Conservation (phyloP, 2,329 filamentous ascomycete genomes). For the Curvularia sp. region DNA sequence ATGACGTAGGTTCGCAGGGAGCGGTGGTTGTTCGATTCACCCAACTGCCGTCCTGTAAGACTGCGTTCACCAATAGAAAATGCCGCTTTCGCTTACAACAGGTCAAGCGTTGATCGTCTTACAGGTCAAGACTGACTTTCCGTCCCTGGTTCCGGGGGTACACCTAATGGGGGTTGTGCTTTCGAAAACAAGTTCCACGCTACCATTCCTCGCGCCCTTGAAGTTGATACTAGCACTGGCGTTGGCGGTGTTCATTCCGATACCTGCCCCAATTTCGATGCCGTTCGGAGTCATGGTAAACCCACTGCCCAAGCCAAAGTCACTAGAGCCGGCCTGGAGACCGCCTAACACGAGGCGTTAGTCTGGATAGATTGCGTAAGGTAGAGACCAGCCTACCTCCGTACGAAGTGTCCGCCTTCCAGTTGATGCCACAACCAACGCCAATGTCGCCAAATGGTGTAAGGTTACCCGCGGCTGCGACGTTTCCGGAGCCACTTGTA, state of each 20-base stretch:
- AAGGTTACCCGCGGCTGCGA: slow-evolving; percentile 17
- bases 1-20: neutral
- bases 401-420: slow-evolving; percentile 15
- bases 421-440: slow-evolving; percentile 21
- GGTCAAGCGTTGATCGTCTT: slow-evolving; percentile 4
- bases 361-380: neutral
- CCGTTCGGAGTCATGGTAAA: slow-evolving; percentile 15
- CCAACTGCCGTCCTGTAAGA: neutral
- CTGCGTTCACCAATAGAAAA: neutral
- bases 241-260: slow-evolving; percentile 18
- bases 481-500: slow-evolving; percentile 15
- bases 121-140: slow-evolving; percentile 8
- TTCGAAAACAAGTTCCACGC: slow-evolving; percentile 15
- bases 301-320: slow-evolving; percentile 18
- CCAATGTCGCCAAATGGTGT: slow-evolving; percentile 20
- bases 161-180: slow-evolving; percentile 9
- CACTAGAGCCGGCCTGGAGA: slow-evolving; percentile 18
- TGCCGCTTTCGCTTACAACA: neutral
- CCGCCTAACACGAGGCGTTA: slow-evolving; percentile 13
- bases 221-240: slow-evolving; percentile 17
- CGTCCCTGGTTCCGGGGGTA: slow-evolving; percentile 8
- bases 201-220: slow-evolving; percentile 15
- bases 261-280: slow-evolving; percentile 11
- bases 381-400: slow-evolving; percentile 10
- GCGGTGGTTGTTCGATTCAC: neutral